Conservation (phyloP, 1,139 yeast genomes). For the Zygosaccharomyces sapae region DNA sequence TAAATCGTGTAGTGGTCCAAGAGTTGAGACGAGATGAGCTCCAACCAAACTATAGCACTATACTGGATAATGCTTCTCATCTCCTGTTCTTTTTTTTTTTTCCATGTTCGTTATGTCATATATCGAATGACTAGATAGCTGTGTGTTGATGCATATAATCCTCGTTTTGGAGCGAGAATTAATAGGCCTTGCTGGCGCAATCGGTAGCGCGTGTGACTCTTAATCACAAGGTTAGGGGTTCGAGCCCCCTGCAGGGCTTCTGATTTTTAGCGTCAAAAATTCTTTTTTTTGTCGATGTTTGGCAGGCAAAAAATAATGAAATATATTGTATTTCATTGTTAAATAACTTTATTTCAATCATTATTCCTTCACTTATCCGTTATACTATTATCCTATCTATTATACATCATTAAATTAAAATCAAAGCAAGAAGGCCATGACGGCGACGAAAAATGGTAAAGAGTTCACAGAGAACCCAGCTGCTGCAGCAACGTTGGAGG, state of each 20-base stretch:
- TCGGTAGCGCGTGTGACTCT: slow-evolving; percentile 48
- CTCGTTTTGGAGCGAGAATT: too few species aligned
- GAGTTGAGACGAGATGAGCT: neutral
- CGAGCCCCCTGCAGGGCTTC: slow-evolving; percentile 46
- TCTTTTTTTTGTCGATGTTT: too few species aligned
- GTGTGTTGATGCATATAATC: neutral
- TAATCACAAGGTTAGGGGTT: slow-evolving; percentile 45
- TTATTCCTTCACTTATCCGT: neutral
- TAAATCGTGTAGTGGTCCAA: neutral
- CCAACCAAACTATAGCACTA: too few species aligned
- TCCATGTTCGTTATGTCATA: neutral
- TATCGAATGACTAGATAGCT: neutral
- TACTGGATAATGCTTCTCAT: neutral
- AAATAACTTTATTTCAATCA: neutral
- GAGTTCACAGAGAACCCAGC: slow-evolving; percentile 2
- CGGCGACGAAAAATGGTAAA: slow-evolving; percentile 4
- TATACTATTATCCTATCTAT: slow-evolving; percentile 3
- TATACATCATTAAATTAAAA: slow-evolving; percentile 3
- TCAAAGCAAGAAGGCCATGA: slow-evolving; percentile 1
- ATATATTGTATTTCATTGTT: too few species aligned
- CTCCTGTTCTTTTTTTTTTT: neutral
- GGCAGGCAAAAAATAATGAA: too few species aligned
- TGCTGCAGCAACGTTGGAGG: slow-evolving; percentile 6
- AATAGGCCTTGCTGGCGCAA: slow-evolving; percentile 42
- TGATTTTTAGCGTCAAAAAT: neutral